Conservation (phyloP, 2,329 filamentous ascomycete species). For the Diaporthe nobilis region DNA sequence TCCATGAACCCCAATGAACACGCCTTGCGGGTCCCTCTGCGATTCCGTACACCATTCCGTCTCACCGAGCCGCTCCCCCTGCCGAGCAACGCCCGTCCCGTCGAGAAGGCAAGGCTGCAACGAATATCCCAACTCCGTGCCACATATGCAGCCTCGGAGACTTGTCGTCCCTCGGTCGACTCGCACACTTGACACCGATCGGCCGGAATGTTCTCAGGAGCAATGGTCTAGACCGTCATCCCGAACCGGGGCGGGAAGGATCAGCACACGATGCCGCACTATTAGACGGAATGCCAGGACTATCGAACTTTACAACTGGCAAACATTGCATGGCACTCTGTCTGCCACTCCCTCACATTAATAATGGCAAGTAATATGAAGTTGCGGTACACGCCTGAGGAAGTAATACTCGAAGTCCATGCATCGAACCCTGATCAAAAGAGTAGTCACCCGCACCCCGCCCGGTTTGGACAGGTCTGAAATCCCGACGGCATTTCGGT, state of each 20-base stretch:
- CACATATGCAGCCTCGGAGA: neutral
- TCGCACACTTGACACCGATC: conserved; percentile 7
- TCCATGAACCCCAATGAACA: neutral
- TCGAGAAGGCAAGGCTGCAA: conserved; percentile 2
- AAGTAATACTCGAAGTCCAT: neutral
- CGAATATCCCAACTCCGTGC: conserved; percentile 3
- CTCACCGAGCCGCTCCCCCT: conserved; percentile 11
- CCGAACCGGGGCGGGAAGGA: neutral
- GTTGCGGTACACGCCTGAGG: neutral
- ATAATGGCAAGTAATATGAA: neutral
- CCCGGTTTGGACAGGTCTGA: neutral
- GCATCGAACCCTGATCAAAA: neutral
- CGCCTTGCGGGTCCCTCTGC: neutral
- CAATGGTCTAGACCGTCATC: conserved; percentile 7
- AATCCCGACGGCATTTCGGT: conserved; percentile 10
- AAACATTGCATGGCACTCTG: neutral
- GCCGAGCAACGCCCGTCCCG: neutral
- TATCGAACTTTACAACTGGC: neutral
- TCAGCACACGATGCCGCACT: neutral
- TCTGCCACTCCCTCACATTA: neutral
- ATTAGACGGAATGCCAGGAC: neutral
- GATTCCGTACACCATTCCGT: neutral
- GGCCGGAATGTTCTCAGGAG: conserved; percentile 6
- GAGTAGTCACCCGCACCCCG: too few species aligned
- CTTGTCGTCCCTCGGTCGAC: neutral